Conservation (phyloP, 192 early-diverging fungal species). For the Piromyces finnis region DNA sequence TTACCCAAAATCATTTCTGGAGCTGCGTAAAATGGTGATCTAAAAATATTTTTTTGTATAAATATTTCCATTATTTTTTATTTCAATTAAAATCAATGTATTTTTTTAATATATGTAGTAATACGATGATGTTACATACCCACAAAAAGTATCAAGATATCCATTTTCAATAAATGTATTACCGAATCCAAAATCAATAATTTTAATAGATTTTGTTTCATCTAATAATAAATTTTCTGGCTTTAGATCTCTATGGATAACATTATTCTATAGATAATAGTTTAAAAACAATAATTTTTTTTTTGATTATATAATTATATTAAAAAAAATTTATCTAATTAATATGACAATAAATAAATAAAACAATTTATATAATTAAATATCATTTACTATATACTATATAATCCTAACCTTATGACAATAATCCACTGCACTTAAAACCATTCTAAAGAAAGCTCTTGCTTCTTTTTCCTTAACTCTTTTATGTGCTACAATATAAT, state of each 20-base stretch:
- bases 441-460: slow-evolving; percentile 62
- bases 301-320: too few species aligned
- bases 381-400: too few species aligned
- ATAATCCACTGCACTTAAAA: slow-evolving; percentile 59
- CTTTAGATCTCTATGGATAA: not conserved
- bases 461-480: slow-evolving; percentile 71
- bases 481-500: slow-evolving; percentile 65
- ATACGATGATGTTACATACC: slow-evolving; percentile 9
- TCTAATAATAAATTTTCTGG: not conserved
- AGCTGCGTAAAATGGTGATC: slow-evolving; percentile 60
- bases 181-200: slow-evolving; percentile 80
- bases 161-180: slow-evolving; percentile 37
- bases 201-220: slow-evolving; percentile 30
- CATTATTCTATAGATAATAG: not conserved
- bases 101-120: not conserved
- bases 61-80: too few species aligned
- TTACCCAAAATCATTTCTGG: slow-evolving; percentile 72
- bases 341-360: too few species aligned
- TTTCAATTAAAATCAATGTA: too few species aligned
- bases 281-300: too few species aligned
- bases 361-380: too few species aligned
- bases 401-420: slow-evolving; percentile 21
- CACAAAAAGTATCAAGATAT: slow-evolving; percentile 24
- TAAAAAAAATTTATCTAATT: too few species aligned
- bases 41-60: not conserved